Conservation (phyloP, 2,329 filamentous ascomycete genomes). For the Westerdykella ornata region DNA sequence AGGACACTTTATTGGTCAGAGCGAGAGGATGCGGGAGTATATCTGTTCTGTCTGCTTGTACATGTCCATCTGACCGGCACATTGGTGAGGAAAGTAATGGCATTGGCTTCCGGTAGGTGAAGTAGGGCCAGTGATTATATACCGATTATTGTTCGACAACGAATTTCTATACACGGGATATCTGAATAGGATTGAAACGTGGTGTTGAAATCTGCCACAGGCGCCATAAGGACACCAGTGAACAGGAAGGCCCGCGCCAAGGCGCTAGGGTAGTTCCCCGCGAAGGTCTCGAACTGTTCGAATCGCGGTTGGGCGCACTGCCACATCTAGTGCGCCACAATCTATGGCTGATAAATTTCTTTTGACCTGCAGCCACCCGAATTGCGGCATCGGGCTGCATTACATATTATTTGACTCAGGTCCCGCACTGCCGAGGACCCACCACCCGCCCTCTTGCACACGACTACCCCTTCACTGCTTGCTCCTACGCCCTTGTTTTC, state of each 20-base stretch:
- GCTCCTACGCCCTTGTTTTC: not conserved
- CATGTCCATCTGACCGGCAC: too few relatives aligned
- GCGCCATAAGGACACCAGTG: not conserved
- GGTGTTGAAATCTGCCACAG: not conserved
- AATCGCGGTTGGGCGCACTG: not conserved
- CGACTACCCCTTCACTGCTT: not conserved
- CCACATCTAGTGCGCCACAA: too few relatives aligned
- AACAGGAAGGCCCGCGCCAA: not conserved
- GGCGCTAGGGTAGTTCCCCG: not conserved
- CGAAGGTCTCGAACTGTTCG: not conserved
- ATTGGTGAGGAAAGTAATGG: too few relatives aligned
- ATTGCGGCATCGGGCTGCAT: not conserved
- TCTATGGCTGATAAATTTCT: not conserved
- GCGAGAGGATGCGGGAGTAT: too few relatives aligned
- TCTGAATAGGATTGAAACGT: not conserved
- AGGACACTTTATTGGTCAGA: too few relatives aligned
- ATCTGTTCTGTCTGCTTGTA: too few relatives aligned
- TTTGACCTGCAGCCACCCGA: not conserved
- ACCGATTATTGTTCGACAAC: too few relatives aligned
- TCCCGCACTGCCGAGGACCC: not conserved
- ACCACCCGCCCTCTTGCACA: not conserved
- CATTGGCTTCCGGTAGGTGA: too few relatives aligned
- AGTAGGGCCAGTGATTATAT: too few relatives aligned
- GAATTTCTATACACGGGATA: too few relatives aligned
- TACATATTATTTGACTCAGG: not conserved